Evolutionary conservation across 768 basidiomycete genomes (phyloP).

Genomic region (Porphyrellus cyaneotinctus): DNA sequence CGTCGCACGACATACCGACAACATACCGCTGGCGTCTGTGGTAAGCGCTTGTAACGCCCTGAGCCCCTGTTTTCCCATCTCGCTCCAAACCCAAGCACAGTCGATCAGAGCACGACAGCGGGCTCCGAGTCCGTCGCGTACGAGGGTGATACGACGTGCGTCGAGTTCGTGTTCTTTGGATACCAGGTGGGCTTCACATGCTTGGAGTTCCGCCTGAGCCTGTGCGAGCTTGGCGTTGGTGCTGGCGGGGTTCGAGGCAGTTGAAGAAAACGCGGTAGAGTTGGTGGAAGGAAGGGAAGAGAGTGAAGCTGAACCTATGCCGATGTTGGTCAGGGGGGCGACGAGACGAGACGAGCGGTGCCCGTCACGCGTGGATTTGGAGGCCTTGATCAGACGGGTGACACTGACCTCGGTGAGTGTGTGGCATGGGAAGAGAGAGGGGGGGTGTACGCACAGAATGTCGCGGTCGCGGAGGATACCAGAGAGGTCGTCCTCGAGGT

Average conservation of each 20-base stretch:
- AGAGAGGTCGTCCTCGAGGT: conserved; percentile 68
- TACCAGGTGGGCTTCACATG: conserved; percentile 73
- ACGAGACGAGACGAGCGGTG: conserved; percentile 30
- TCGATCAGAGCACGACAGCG: conserved; percentile 64
- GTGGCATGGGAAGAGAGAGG: not conserved
- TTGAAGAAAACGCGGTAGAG: conserved; percentile 10
- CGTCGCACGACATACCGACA: not conserved
- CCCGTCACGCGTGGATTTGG: conserved; percentile 47
- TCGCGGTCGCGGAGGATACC: conserved; percentile 67
- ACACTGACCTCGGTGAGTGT: conserved; percentile 42
- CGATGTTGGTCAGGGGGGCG: conserved; percentile 20
- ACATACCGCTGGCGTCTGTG: not conserved
- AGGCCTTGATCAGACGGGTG: conserved; percentile 74
- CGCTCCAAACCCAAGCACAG: conserved; percentile 65
- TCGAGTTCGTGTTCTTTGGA: conserved; percentile 65
- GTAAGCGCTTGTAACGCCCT: conserved; percentile 19
- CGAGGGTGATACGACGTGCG: conserved; percentile 45
- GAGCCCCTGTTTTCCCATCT: conserved; percentile 62
- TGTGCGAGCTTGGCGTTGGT: conserved; percentile 47
- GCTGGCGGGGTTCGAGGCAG: conserved; percentile 7
- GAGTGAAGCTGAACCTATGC: conserved; percentile 45
- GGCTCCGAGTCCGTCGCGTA: conserved; percentile 57
- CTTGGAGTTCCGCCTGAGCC: conserved; percentile 76
- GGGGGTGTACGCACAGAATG: conserved; percentile 58
- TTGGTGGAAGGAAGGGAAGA: conserved; percentile 37